A percentile compares a stretch with the other conserved stretches of the same genome.
Evolutionary conservation across 202 grass and related monocot genomes (phyloP).

Genomic region (Carex arenaria): DNA sequence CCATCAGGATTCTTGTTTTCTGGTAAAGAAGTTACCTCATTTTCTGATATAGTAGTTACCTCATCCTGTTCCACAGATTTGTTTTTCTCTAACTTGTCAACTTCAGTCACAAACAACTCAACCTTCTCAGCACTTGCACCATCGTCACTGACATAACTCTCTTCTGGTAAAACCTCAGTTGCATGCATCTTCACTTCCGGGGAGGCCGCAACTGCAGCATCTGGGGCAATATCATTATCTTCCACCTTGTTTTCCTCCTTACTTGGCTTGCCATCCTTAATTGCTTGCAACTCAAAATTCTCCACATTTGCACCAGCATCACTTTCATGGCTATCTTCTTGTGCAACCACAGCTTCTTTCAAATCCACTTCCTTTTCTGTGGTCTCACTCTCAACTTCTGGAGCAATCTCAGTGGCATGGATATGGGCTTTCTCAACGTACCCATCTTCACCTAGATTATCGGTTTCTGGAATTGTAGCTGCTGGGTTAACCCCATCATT

Average conservation of each 20-base stretch:
- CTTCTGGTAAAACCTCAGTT: background rate
- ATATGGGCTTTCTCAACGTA: background rate
- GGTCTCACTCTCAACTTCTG: background rate
- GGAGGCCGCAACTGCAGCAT: background rate
- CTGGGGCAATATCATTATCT: background rate
- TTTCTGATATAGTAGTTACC: background rate
- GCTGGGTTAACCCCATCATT: background rate
- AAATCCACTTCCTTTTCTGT: background rate
- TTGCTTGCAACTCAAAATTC: slow-evolving; percentile 6
- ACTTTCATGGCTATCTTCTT: background rate
- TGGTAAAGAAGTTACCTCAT: background rate
- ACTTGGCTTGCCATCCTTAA: background rate
- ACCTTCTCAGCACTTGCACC: background rate
- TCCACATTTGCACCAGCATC: background rate
- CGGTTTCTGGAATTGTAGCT: background rate
- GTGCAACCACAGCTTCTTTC: background rate
- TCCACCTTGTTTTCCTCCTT: background rate
- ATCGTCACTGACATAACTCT: background rate
- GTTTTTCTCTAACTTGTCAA: background rate
- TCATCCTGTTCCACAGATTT: background rate
- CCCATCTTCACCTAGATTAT: background rate
- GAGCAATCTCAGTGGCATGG: background rate
- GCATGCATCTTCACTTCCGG: background rate
- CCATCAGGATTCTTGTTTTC: slow-evolving; percentile 16
- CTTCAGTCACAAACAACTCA: background rate